Percentiles rank a stretch among this genome's conserved stretches.
phyloP scores from a whole-genome alignment of 805 yeast species.

The Metschnikowia peoriensis region DNA sequence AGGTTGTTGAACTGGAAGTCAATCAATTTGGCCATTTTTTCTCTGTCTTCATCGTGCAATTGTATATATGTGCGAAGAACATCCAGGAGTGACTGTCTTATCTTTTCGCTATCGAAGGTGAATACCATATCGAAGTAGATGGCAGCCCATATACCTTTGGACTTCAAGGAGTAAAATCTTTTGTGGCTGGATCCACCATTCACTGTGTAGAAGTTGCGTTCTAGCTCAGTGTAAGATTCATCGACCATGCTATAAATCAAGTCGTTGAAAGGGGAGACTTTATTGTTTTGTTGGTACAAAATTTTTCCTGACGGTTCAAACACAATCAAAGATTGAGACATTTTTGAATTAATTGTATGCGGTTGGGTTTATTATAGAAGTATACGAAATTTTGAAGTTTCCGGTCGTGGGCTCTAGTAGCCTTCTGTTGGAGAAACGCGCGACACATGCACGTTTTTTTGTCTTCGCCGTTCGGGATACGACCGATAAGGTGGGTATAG shows the following conservation, averaged over 20 bases:
- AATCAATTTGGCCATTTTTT: constrained; percentile 32
- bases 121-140: constrained; percentile 39
- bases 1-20: constrained; percentile 40
- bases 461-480: background rate
- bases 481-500: background rate
- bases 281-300: constrained; percentile 36
- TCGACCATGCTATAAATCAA: constrained; percentile 34
- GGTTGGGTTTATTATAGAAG: background rate
- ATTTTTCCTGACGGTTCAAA: constrained; percentile 37
- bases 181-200: constrained; percentile 25
- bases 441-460: background rate
- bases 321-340: constrained; percentile 42
- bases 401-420: background rate
- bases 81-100: constrained; percentile 30
- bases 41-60: constrained; percentile 25
- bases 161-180: constrained; percentile 33
- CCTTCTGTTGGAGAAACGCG: background rate
- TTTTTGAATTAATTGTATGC: constrained; percentile 5
- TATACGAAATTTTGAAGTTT: background rate
- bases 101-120: constrained; percentile 38
- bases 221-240: constrained; percentile 34
- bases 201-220: constrained; percentile 32
- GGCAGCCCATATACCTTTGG: constrained; percentile 31
- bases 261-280: constrained; percentile 40
- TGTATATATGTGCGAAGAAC: constrained; percentile 33